phyloP scores from a whole-genome alignment of 306 rosid genomes.

The Begonia peltatifolia region DNA sequence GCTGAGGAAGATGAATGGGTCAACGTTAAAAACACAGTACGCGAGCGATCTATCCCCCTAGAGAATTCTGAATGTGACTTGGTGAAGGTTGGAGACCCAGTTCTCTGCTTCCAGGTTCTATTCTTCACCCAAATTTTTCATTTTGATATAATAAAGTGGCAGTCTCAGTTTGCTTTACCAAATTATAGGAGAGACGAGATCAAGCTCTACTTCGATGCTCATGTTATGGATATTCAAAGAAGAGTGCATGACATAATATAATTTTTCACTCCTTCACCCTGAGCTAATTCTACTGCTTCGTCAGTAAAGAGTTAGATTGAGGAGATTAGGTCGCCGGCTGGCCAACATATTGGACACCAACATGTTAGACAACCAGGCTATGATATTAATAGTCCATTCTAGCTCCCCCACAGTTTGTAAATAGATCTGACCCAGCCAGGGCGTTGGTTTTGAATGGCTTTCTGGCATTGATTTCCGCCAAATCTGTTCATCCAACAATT shows the following conservation, averaged over 20 bases:
- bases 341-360: no score
- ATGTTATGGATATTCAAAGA: slow-evolving; percentile 53
- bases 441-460: no score
- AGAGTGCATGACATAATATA: slow-evolving; percentile 60
- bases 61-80: slow-evolving; percentile 57
- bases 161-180: slow-evolving; percentile 11
- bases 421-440: no score
- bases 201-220: slow-evolving; percentile 83
- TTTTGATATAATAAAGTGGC: background rate
- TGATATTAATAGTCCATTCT: background rate
- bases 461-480: no score
- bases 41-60: slow-evolving; percentile 75
- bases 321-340: slow-evolving; percentile 68
- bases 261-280: background rate
- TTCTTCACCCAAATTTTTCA: background rate
- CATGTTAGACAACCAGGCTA: slow-evolving; percentile 6
- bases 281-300: background rate
- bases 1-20: slow-evolving; percentile 95
- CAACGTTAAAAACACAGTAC: slow-evolving; percentile 44
- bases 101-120: slow-evolving; percentile 82
- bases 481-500: no score
- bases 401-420: background rate
- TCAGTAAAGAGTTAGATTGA: slow-evolving; percentile 73
- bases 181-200: slow-evolving; percentile 68
- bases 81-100: slow-evolving; percentile 59